phyloP scores from a whole-genome alignment of 306 rosid genomes.

The Chamaecrista fasciculata region DNA sequence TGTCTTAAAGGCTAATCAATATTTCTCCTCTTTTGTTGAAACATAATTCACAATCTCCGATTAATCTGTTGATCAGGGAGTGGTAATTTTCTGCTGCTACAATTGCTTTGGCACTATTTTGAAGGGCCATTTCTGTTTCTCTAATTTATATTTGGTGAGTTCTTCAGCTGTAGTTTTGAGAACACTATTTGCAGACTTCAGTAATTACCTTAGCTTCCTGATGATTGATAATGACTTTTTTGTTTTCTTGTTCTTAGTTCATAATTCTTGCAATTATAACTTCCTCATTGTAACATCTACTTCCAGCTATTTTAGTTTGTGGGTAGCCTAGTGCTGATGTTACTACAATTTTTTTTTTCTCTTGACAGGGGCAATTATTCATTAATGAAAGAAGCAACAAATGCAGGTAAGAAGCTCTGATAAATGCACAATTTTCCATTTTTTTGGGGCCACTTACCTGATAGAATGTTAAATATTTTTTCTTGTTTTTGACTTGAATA shows the following conservation, averaged over 20 bases:
- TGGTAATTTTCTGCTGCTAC: not conserved
- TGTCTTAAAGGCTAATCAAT: too few relatives aligned
- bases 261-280: not conserved
- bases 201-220: slow-evolving; percentile 17
- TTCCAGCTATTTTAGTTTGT: not conserved
- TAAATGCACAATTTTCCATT: not conserved
- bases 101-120: slow-evolving; percentile 2
- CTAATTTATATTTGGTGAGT: not conserved
- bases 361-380: slow-evolving; percentile 42
- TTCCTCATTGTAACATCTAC: not conserved
- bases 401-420: slow-evolving; percentile 39
- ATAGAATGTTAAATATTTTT: slow-evolving; percentile 13
- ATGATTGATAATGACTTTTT: not conserved
- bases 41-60: not conserved
- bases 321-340: slow-evolving; percentile 23
- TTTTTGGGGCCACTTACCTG: not conserved
- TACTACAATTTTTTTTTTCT: slow-evolving; percentile 8
- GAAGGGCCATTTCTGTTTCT: not conserved
- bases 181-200: slow-evolving; percentile 4
- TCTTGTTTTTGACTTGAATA: slow-evolving; percentile 25
- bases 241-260: too few relatives aligned
- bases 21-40: not conserved
- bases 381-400: slow-evolving; percentile 20
- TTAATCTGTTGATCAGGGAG: not conserved
- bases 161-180: slow-evolving; percentile 18